These are phyloP conservation scores for Pleurotus eryngii DNA, from an alignment of 768 basidiomycete genomes.

Conservation along the genomic window DNA sequence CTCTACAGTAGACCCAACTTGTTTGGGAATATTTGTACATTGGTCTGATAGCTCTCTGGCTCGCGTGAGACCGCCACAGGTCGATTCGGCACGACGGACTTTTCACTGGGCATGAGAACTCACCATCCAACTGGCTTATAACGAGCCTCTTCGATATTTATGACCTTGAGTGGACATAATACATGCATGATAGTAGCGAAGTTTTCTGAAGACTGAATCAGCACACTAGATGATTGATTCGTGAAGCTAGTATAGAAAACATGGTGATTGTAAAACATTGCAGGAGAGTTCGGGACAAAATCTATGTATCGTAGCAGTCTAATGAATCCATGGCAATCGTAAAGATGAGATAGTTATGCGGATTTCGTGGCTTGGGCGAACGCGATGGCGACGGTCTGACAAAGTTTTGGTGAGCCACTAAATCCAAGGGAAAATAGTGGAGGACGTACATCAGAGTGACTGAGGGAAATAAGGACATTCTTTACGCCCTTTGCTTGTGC, in stretches of 20 bases:
- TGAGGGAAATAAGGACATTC: constrained; percentile 79
- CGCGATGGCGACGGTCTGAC: constrained; percentile 78
- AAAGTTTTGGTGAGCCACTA: constrained; percentile 4
- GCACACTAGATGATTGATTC: too few relatives aligned
- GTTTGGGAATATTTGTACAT: too few relatives aligned
- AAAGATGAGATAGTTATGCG: constrained; percentile 15
- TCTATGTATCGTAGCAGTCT: constrained; percentile 1
- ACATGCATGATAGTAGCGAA: too few relatives aligned
- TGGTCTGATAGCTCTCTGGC: too few relatives aligned
- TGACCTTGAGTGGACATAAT: too few relatives aligned
- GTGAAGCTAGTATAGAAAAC: not conserved
- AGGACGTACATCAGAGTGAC: constrained; percentile 82
- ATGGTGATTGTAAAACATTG: not conserved
- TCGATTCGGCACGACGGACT: too few relatives aligned
- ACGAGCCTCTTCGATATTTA: too few relatives aligned
- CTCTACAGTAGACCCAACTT: too few relatives aligned
- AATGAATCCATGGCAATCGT: constrained; percentile 29
- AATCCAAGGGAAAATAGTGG: not conserved
- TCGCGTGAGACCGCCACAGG: too few relatives aligned
- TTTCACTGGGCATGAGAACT: too few relatives aligned
- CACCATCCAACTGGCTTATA: too few relatives aligned
- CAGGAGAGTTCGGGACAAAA: not conserved
- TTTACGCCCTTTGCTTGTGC: constrained; percentile 72
- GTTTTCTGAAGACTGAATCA: too few relatives aligned
- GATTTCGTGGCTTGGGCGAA: constrained; percentile 73